These are phyloP conservation scores for Brassica carinata DNA, from an alignment of 345 rosid genomes.

Conservation along the genomic window DNA sequence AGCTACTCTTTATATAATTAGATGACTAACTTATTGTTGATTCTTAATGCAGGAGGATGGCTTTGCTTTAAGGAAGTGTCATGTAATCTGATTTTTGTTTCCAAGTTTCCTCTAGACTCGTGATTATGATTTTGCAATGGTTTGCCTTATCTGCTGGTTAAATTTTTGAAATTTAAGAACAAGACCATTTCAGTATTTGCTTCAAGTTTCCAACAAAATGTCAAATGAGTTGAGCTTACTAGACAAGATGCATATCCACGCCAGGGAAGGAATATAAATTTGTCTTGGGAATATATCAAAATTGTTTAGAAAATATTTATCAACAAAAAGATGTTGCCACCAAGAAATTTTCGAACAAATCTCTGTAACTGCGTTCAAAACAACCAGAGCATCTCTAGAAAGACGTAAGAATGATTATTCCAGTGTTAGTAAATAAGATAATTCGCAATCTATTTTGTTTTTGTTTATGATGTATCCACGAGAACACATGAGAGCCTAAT, in stretches of 20 bases:
- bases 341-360: not conserved
- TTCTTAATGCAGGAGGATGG: not conserved
- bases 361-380: not conserved
- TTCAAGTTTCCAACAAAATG: not conserved
- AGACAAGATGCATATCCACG: not conserved
- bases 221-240: not conserved
- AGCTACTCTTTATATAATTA: not conserved
- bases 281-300: not conserved
- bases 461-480: not conserved
- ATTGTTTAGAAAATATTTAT: no score
- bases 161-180: not conserved
- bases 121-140: not conserved
- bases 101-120: not conserved
- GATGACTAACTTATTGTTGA: constrained; percentile 11
- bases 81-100: not conserved
- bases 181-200: not conserved
- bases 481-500: not conserved
- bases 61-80: not conserved
- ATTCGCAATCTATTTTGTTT: not conserved
- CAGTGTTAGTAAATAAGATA: not conserved
- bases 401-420: not conserved
- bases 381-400: not conserved
- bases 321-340: not conserved
- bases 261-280: not conserved
- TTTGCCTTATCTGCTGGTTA: not conserved